phyloP scores from a whole-genome alignment of 2,329 filamentous ascomycete species.

The Metarhizium rileyi region DNA sequence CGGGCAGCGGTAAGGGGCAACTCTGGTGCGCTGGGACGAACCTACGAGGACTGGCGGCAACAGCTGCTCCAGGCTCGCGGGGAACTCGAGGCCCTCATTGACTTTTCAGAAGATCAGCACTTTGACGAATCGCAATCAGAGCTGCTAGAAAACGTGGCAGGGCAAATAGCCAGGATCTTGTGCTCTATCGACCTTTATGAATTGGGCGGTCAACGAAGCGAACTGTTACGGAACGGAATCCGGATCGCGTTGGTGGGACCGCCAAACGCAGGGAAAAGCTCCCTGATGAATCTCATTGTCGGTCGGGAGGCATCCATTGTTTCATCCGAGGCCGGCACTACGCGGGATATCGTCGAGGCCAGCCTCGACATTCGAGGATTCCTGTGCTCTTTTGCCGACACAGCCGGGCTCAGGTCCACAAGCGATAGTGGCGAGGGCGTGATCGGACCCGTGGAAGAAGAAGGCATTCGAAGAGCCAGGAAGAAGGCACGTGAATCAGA shows the following conservation, averaged over 20 bases:
- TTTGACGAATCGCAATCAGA: conserved; percentile 78
- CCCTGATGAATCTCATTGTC: conserved; percentile 79
- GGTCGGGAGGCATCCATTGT: conserved; percentile 94
- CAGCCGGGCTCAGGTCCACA: conserved; percentile 69
- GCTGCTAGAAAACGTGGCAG: conserved; percentile 59
- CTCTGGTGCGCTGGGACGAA: conserved; percentile 56
- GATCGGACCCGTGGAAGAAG: conserved; percentile 71
- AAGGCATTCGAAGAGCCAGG: conserved; percentile 83
- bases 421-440: conserved; percentile 7
- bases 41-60: conserved; percentile 76
- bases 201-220: conserved; percentile 67
- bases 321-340: conserved; percentile 85
- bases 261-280: conserved; percentile 93
- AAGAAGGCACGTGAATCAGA: conserved; percentile 75
- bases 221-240: conserved; percentile 78
- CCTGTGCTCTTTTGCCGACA: conserved; percentile 90
- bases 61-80: conserved; percentile 72
- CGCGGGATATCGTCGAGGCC: conserved; percentile 86
- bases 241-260: conserved; percentile 78
- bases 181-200: conserved; percentile 59
- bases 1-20: conserved; percentile 73
- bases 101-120: conserved; percentile 95
- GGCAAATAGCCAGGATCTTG: conserved; percentile 52
- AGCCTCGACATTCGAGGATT: conserved; percentile 83
- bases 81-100: conserved; percentile 89